Base-by-base conservation (phyloP, 768 basidiomycete genomes). In the Suillus decipiens region DNA sequence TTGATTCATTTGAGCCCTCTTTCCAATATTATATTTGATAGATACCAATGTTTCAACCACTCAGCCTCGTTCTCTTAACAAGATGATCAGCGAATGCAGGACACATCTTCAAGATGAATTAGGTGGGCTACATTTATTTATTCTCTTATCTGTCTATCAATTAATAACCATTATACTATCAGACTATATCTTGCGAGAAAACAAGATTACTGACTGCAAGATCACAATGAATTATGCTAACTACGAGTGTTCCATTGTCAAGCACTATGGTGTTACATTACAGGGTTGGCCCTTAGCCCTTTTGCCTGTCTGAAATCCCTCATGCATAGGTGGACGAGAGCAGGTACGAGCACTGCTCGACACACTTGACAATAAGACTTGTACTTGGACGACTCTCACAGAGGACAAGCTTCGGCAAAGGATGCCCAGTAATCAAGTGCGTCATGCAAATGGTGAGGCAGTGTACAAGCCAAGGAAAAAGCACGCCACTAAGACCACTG, bases 171-270 rank as follows among this genome's bases (percentile, higher is more conserved):
- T 37, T 33, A 37, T 55, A 55, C 22, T 55, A 47, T 11, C 37
- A 55, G 54, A 55, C 37, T 55, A 55, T 55, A 55, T 55, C 37
- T 37, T 55, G 17, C 28, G 3, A 55, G 54, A 55, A 22, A 55
- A 55, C 9, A 55, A 55, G 37, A 37, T 55, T 33, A 33, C 28
- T 1, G n/a, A 24, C 37, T 1, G 11, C 31, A 55, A 54, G 31
- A 45, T 45, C 17, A 54, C 31, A 37, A 54, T 54, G 53, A 54
- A 55, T 28, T 33, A 55, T 1, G 12, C 33, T 33, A 55, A 54
- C 54, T 55, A 55, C 4, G 28, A 55, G 54, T 2, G 19, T 33
- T 33, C 17, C 19, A 55, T 55, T 33, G 54, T 55, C 6, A 14
- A 55, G n/a, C 31, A 3, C 33, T 55, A 33, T 12, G 28, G 54